phyloP scores from a whole-genome alignment of 495 filamentous ascomycete genomes.

The Chaetomium cochliodes region DNA sequence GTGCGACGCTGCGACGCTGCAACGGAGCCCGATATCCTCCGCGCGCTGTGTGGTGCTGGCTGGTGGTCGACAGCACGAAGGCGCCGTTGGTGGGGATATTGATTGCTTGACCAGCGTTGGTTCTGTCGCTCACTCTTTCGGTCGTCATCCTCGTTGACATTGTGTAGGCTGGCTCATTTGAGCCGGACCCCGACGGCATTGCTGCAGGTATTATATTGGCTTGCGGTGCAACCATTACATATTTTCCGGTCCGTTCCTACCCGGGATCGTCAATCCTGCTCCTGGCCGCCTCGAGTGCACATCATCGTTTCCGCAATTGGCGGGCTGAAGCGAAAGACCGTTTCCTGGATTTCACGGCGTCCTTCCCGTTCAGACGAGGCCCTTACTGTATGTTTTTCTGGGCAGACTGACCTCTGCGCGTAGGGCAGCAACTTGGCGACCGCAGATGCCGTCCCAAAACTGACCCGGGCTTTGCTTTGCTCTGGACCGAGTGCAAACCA shows the following conservation, averaged over 20 bases:
- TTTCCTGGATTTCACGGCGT: neutral
- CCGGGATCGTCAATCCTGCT: slow-evolving; percentile 8
- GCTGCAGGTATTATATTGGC: slow-evolving; percentile 21
- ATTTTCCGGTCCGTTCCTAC: slow-evolving; percentile 15
- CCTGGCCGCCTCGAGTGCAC: neutral
- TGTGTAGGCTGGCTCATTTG: slow-evolving; percentile 14
- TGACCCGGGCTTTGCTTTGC: neutral
- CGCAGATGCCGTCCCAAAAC: neutral
- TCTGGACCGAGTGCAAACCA: neutral
- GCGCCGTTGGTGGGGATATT: slow-evolving; percentile 8
- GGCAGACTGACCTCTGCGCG: neutral
- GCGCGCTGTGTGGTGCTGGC: slow-evolving; percentile 1
- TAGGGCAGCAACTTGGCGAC: neutral
- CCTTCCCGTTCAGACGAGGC: neutral
- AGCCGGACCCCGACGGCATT: slow-evolving; percentile 17
- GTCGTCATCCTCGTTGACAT: neutral
- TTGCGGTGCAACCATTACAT: slow-evolving; percentile 23
- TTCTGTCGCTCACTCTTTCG: slow-evolving; percentile 7
- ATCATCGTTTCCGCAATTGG: neutral
- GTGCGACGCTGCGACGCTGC: slow-evolving; percentile 19
- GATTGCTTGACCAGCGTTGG: slow-evolving; percentile 18
- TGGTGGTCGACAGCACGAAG: neutral
- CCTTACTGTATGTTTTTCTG: neutral
- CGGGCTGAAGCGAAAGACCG: neutral
- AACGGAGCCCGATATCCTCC: neutral